These are phyloP conservation scores for Leptographium procerum DNA, from an alignment of 2,329 filamentous ascomycete genomes.

Conservation along the genomic window DNA sequence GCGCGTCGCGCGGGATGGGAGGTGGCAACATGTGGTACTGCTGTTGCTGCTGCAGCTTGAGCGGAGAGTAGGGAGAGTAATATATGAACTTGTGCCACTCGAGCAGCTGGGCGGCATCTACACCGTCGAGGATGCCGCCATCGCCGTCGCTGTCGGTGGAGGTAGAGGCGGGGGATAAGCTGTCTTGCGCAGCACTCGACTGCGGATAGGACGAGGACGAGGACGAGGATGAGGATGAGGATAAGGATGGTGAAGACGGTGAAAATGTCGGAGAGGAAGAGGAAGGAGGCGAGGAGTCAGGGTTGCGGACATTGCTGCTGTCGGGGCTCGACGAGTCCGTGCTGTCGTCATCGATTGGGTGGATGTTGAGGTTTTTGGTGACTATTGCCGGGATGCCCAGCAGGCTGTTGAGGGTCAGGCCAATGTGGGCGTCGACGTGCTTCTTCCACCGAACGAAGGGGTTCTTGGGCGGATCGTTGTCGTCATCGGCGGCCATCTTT, in stretches of 20 bases:
- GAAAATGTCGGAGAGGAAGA: too few relatives aligned
- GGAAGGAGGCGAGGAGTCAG: too few relatives aligned
- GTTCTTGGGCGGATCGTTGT: constrained; percentile 18
- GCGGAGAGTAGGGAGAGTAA: constrained; percentile 32
- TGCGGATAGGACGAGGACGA: not conserved
- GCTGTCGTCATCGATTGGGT: not conserved
- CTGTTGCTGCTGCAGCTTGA: constrained; percentile 24
- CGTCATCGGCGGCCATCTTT: constrained; percentile 12
- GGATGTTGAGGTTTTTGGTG: constrained; percentile 16
- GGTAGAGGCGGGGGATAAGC: not conserved
- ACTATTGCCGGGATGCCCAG: constrained; percentile 17
- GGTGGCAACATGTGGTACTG: constrained; percentile 26
- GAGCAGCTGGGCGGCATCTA: constrained; percentile 12
- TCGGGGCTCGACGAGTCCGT: not conserved
- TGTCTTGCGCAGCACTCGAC: not conserved
- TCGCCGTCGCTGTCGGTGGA: not conserved
- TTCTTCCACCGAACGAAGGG: constrained; percentile 30
- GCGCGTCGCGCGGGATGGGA: constrained; percentile 34
- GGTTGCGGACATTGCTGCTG: not conserved
- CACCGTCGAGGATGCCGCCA: constrained; percentile 7
- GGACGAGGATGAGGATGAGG: too few relatives aligned
- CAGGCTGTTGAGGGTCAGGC: constrained; percentile 19
- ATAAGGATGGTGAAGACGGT: too few relatives aligned
- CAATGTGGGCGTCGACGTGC: constrained; percentile 26
- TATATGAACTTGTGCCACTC: constrained; percentile 24